Percentiles rank a stretch among this genome's conserved stretches.
Conservation (phyloP, 352 stramenopile genomes). For the Pelagophyceae sp. region DNA sequence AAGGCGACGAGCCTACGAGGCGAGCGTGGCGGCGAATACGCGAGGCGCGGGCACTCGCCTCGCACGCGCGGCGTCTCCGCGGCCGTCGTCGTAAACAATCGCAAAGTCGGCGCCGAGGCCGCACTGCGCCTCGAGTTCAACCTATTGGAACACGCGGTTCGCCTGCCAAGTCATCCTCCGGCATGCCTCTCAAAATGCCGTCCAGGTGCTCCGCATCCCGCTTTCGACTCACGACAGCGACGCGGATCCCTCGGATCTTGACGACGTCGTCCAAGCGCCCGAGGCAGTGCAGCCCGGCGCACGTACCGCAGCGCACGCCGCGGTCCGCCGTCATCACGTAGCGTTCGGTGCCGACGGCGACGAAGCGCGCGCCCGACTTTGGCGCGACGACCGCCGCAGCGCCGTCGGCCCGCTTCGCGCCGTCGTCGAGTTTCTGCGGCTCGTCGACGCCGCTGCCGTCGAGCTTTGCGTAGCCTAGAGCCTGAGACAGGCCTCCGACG, state of each 20-base stretch:
- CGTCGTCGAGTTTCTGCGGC: too few relatives aligned
- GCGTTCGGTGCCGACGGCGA: not conserved
- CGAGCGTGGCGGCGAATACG: too few relatives aligned
- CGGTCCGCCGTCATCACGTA: not conserved
- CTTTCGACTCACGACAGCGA: too few relatives aligned
- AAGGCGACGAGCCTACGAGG: not conserved
- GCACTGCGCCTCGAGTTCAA: not conserved
- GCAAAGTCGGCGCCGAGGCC: not conserved
- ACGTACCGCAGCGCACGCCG: not conserved
- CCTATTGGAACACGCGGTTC: too few relatives aligned
- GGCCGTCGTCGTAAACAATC: not conserved
- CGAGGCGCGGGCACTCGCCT: too few relatives aligned
- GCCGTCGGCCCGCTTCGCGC: too few relatives aligned
- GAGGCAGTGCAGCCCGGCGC: not conserved
- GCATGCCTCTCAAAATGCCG: too few relatives aligned
- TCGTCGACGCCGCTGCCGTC: not conserved
- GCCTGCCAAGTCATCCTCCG: too few relatives aligned
- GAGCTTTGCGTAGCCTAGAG: not conserved
- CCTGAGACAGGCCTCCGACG: not conserved
- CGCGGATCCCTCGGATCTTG: not conserved
- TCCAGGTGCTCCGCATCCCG: too few relatives aligned
- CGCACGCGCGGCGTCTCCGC: too few relatives aligned
- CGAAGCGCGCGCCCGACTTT: not conserved
- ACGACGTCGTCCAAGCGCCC: constrained; percentile 18
- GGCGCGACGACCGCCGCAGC: too few relatives aligned